A percentile compares a stretch with the other conserved stretches of the same genome.
Evolutionary conservation across 2,329 filamentous ascomycete species (phyloP).

Genomic region (Colletotrichum zoysiae): DNA sequence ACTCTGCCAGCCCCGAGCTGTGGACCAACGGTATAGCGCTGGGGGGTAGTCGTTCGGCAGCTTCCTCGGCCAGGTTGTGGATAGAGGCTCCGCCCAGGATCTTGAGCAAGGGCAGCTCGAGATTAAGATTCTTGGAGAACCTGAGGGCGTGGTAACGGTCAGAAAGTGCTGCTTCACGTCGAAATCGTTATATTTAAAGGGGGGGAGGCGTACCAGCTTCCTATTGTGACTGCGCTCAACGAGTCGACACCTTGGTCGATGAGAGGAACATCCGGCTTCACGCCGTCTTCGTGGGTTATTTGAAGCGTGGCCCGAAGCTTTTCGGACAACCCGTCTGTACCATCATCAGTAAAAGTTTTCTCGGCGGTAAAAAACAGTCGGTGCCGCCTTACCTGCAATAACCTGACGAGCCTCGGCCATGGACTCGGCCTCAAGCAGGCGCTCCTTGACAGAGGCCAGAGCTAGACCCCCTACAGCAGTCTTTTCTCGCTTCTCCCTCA

Average conservation of each 20-base stretch:
- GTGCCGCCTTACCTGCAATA: no score
- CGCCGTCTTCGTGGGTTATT: slow-evolving; percentile 4
- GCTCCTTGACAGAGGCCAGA: slow-evolving; percentile 15
- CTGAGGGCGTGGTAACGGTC: background rate
- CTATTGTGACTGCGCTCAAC: slow-evolving; percentile 11
- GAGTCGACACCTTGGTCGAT: slow-evolving; percentile 24
- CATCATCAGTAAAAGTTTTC: background rate
- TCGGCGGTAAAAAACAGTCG: no score
- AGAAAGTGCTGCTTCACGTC: background rate
- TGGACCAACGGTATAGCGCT: slow-evolving; percentile 11
- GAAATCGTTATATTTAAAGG: no score
- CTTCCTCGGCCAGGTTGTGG: slow-evolving; percentile 33
- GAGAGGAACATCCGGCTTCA: slow-evolving; percentile 9
- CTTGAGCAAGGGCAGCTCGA: slow-evolving; percentile 60
- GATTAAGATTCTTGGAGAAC: slow-evolving; percentile 58
- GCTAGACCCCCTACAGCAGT: background rate
- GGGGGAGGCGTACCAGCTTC: background rate
- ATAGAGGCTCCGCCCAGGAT: slow-evolving; percentile 53
- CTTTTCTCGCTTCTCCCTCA: background rate
- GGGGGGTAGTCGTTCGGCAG: slow-evolving; percentile 4
- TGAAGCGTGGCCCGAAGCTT: slow-evolving; percentile 18
- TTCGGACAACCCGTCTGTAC: background rate
- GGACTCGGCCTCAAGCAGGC: slow-evolving; percentile 5
- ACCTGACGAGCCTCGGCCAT: slow-evolving; percentile 1
- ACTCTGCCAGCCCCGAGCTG: background rate